Conservation (phyloP, 2,329 filamentous ascomycete genomes). For the Neocatenulostroma microsporum region DNA sequence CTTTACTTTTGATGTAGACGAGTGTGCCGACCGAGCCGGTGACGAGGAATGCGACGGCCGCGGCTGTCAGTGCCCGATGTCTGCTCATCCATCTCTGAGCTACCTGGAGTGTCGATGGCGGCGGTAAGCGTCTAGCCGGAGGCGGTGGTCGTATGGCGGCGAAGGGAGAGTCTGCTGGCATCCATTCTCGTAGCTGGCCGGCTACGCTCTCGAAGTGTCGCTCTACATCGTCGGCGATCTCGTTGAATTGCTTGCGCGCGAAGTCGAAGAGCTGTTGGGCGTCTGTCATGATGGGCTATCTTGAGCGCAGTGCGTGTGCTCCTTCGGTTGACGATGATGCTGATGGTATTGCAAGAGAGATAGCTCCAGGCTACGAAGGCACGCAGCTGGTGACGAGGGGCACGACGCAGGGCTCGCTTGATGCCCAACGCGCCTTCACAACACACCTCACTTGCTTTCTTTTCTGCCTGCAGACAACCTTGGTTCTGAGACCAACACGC, state of each 20-base stretch:
- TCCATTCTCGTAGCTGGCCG: constrained; percentile 59
- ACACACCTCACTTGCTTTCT: too few species aligned
- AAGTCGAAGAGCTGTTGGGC: constrained; percentile 30
- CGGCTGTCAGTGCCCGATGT: constrained; percentile 66
- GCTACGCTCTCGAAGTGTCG: constrained; percentile 71
- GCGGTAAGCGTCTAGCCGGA: constrained; percentile 35
- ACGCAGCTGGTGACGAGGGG: neutral
- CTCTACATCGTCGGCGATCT: constrained; percentile 74
- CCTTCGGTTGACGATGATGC: too few species aligned
- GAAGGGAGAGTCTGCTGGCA: constrained; percentile 65
- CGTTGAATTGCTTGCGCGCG: constrained; percentile 33
- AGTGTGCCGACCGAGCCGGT: constrained; percentile 45
- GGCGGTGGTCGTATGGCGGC: constrained; percentile 47
- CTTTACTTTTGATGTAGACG: constrained; percentile 54
- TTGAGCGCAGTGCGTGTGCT: neutral
- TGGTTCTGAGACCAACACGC: too few species aligned
- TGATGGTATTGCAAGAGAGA: too few species aligned
- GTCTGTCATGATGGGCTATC: constrained; percentile 30
- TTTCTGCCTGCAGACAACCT: too few species aligned
- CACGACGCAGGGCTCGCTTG: too few species aligned
- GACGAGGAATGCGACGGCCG: constrained; percentile 62
- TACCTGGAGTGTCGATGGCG: constrained; percentile 45
- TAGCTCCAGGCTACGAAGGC: neutral
- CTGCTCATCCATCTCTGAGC: constrained; percentile 62
- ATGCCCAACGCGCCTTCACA: too few species aligned